Percentiles rank a stretch among this genome's conserved stretches.
phyloP scores from a whole-genome alignment of 257 asterid genomes.

The Forsythia viridissima region DNA sequence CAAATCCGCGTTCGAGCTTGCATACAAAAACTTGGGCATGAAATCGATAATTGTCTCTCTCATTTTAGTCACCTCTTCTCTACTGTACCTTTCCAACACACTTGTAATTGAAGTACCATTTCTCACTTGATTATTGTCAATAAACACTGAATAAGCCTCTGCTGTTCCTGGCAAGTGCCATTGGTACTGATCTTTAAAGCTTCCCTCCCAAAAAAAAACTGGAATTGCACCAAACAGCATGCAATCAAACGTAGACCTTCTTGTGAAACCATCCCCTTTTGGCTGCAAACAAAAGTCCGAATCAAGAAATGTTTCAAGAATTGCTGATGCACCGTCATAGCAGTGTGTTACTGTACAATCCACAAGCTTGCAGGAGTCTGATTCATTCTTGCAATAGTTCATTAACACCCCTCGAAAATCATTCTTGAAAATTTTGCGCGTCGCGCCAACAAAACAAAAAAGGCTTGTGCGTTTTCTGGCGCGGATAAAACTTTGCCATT shows the following conservation, averaged over 20 bases:
- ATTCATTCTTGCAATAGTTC: conserved; percentile 41
- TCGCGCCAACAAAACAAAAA: conserved; percentile 60
- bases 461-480: conserved; percentile 27
- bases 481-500: conserved; percentile 45
- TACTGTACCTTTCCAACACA: conserved; percentile 26
- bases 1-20: conserved; percentile 30
- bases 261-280: conserved; percentile 60
- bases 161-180: conserved; percentile 55
- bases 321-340: conserved; percentile 54
- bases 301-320: conserved; percentile 50
- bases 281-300: conserved; percentile 69
- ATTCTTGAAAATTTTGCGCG: conserved; percentile 48
- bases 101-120: conserved; percentile 34
- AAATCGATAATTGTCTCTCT: conserved; percentile 35
- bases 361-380: conserved; percentile 32
- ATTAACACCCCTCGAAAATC: conserved; percentile 55
- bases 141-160: conserved; percentile 40
- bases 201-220: conserved; percentile 52
- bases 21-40: conserved; percentile 45
- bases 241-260: conserved; percentile 60
- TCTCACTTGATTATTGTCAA: conserved; percentile 45
- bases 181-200: conserved; percentile 50
- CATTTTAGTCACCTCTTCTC: conserved; percentile 37
- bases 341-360: conserved; percentile 50
- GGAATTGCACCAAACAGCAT: conserved; percentile 69